phyloP scores from a whole-genome alignment of 1,139 yeast species.

The Yamadazyma dushanensis region DNA sequence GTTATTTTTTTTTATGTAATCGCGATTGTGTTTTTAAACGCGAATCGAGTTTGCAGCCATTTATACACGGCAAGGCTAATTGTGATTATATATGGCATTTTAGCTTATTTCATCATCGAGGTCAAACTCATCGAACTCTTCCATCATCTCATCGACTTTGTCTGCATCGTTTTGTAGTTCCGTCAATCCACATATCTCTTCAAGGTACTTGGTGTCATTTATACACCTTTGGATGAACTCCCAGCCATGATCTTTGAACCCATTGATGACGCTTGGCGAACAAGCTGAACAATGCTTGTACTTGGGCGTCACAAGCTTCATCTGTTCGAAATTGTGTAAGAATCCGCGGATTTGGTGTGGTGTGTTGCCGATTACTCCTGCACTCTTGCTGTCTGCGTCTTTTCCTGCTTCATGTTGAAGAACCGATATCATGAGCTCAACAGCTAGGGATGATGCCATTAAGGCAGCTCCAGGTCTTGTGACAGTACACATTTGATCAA shows the following conservation, averaged over 20 bases:
- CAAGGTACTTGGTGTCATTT: conserved; percentile 64
- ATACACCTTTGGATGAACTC: conserved; percentile 72
- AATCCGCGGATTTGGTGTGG: conserved; percentile 95
- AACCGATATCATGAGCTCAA: conserved; percentile 74
- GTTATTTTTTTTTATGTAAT: neutral
- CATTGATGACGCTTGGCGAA: conserved; percentile 54
- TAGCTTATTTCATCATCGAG: conserved; percentile 10
- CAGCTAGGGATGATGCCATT: conserved; percentile 84
- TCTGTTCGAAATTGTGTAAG: conserved; percentile 60
- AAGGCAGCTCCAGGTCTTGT: conserved; percentile 95
- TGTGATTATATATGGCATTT: neutral
- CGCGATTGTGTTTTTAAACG: conserved; percentile 1
- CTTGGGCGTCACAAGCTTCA: conserved; percentile 68
- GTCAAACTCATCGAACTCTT: conserved; percentile 42
- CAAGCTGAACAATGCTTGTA: conserved; percentile 87
- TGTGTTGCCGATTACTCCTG: conserved; percentile 59
- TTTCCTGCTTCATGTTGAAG: conserved; percentile 60
- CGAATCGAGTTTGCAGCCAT: neutral
- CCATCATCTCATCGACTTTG: conserved; percentile 44
- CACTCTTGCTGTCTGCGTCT: conserved; percentile 40
- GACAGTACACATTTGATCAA: conserved; percentile 98
- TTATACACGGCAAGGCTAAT: neutral
- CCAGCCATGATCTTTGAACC: conserved; percentile 66
- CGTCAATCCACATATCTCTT: conserved; percentile 73
- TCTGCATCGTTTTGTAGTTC: conserved; percentile 76